These are phyloP conservation scores for Persicaria maculosa DNA, from an alignment of 148 eudicot species.

Conservation along the genomic window DNA sequence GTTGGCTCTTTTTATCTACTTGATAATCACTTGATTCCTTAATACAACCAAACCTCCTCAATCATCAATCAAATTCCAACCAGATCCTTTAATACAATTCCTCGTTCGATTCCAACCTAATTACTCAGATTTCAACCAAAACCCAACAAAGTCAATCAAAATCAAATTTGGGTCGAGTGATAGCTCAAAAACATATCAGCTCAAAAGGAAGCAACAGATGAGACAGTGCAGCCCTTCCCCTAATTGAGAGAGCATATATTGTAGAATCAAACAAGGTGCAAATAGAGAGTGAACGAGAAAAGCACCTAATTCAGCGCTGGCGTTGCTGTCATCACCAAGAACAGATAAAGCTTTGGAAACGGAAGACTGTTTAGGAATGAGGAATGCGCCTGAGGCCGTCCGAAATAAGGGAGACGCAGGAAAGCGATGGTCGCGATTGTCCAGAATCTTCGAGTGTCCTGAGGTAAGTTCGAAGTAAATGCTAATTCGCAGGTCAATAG, in stretches of 20 bases:
- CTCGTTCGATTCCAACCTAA: neutral
- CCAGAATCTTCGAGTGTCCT: conserved; percentile 49
- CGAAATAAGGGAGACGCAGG: conserved; percentile 33
- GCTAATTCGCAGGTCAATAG: neutral
- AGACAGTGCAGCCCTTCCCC: neutral
- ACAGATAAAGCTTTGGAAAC: conserved; percentile 44
- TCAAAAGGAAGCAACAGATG: neutral
- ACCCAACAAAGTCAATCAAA: neutral
- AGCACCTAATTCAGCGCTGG: conserved; percentile 2
- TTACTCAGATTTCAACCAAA: neutral
- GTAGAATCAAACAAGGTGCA: neutral
- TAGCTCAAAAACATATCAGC: neutral
- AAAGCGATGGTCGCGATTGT: conserved; percentile 14
- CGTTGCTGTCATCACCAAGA: conserved; percentile 29
- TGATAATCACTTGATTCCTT: neutral
- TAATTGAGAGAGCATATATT: neutral
- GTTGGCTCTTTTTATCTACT: neutral
- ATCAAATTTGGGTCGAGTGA: neutral
- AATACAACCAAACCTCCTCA: neutral
- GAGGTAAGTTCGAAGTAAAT: neutral
- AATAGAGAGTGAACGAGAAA: conserved; percentile 2
- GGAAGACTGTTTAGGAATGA: conserved; percentile 42
- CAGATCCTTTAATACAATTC: neutral
- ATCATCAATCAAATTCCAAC: neutral
- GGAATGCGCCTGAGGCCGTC: conserved; percentile 55